phyloP scores from a whole-genome alignment of 2,329 filamentous ascomycete genomes.

The Xylaria sp. region DNA sequence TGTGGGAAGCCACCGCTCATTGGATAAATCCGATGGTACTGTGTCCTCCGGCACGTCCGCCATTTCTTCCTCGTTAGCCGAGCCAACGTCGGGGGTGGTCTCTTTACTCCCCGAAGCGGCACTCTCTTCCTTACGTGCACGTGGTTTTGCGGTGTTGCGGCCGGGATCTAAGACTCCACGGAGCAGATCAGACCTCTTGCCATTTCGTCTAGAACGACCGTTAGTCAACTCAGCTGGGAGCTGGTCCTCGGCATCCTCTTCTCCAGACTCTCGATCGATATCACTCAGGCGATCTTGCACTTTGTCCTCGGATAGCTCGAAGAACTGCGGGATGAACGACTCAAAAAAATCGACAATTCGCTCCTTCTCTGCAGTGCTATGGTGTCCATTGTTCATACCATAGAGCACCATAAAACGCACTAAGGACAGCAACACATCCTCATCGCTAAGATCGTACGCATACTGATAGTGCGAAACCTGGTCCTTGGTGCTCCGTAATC shows the following conservation, averaged over 20 bases:
- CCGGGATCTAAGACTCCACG: conserved; percentile 85
- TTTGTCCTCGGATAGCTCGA: conserved; percentile 76
- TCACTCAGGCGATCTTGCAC: conserved; percentile 74
- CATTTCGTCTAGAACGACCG: conserved; percentile 73
- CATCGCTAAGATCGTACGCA: conserved; percentile 77
- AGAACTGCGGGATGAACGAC: conserved; percentile 79
- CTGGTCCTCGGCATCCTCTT: conserved; percentile 81
- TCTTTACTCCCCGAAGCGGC: conserved; percentile 84
- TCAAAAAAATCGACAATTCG: conserved; percentile 80
- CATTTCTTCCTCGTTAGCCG: conserved; percentile 80
- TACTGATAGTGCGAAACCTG: conserved; percentile 77
- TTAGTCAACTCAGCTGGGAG: conserved; percentile 77
- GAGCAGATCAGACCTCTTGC: conserved; percentile 82
- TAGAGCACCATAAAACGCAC: conserved; percentile 72
- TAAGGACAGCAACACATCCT: conserved; percentile 72
- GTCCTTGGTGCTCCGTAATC: conserved; percentile 70
- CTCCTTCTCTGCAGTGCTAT: conserved; percentile 77
- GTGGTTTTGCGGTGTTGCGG: conserved; percentile 75
- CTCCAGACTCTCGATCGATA: conserved; percentile 75
- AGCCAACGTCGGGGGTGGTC: conserved; percentile 85
- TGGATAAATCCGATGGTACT: conserved; percentile 68
- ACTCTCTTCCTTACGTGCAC: conserved; percentile 82
- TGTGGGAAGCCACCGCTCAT: conserved; percentile 72
- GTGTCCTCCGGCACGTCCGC: conserved; percentile 68
- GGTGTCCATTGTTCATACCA: conserved; percentile 74